Evolutionary conservation across 2,329 filamentous ascomycete genomes (phyloP), one percentile per base, ranked within the genome.

Genomic region (Didymella arachidicola): DNA sequence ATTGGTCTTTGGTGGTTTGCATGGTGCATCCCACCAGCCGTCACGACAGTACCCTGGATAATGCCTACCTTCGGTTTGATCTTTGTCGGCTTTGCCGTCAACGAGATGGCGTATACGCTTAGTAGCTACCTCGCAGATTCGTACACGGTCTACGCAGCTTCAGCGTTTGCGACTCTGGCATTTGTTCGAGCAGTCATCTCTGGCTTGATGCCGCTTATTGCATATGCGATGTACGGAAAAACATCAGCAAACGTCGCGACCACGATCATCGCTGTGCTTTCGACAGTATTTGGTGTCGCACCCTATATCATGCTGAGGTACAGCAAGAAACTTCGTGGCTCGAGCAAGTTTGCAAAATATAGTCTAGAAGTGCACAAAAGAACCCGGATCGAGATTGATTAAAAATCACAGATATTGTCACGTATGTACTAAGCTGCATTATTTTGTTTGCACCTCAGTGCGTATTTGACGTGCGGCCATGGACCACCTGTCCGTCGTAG

Each of bases 1-100:
- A 39, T 47, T 10, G 51, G 51, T 25, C 32, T 54, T n/a, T 54
- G 51, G 51, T 22, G 32, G 27, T 54, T 54, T 38, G 32, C 51
- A 19, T 54, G 51, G 51, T 30, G 29, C 4, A 54, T 54, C 22
- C 51, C 51, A 18, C 51, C 51, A 30, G 29, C 18, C 30, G 32
- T 47, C 10, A 32, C 32, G 11, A 54, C 43, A 36, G 26, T 46
- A 2, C 43, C 10, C 14, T 54, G 51, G 51, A 26, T 36, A 27
- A 30, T 54, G 16, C 34, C 51, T 14, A 46, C 34, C 18, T 18
- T 54, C 16, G 43, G 51, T 16, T 42, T 54, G 6, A 19, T 47
- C n/a, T 45, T 54, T 5, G 32, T 54, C 14, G 51, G 51, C 8
- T 54, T 54, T 41, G 51, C 51, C 7, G 42, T 36, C 18, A 54